phyloP scores from a whole-genome alignment of 2,329 filamentous ascomycete genomes.

The Beauveria asiatica region DNA sequence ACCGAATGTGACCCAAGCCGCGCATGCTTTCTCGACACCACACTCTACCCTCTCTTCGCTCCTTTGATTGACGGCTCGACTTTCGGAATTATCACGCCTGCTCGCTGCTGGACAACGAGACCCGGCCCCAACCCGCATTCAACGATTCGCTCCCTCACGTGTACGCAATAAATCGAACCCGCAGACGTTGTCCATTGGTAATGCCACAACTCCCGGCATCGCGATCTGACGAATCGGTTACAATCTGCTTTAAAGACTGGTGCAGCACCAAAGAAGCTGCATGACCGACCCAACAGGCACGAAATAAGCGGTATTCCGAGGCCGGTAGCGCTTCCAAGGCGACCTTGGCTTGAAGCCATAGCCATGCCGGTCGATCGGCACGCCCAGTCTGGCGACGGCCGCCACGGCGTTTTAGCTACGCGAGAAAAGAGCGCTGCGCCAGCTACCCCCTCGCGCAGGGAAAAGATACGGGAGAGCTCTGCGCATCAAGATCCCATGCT shows the following conservation, averaged over 20 bases:
- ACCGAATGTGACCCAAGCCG: constrained; percentile 6
- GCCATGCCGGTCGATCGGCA: constrained; percentile 26
- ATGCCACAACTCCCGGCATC: not conserved
- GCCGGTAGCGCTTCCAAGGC: not conserved
- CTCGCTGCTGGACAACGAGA: constrained; percentile 7
- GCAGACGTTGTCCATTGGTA: not conserved
- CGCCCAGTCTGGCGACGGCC: constrained; percentile 21
- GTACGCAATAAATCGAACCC: not conserved
- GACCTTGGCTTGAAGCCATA: not conserved
- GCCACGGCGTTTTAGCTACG: constrained; percentile 29
- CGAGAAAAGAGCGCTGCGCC: constrained; percentile 38
- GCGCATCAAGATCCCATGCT: constrained; percentile 68
- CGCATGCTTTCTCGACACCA: not conserved
- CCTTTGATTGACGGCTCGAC: not conserved
- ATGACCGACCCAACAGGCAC: not conserved
- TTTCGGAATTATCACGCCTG: not conserved
- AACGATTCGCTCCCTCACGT: not conserved
- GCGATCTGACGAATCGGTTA: not conserved
- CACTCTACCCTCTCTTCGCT: not conserved
- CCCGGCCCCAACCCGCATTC: not conserved
- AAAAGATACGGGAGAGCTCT: constrained; percentile 52
- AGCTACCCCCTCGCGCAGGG: constrained; percentile 54
- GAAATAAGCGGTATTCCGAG: not conserved
- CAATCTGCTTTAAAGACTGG: not conserved
- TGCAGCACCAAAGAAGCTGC: not conserved